Conservation (phyloP, 2,329 filamentous ascomycete genomes). For the Zymoseptoria ardabiliae region DNA sequence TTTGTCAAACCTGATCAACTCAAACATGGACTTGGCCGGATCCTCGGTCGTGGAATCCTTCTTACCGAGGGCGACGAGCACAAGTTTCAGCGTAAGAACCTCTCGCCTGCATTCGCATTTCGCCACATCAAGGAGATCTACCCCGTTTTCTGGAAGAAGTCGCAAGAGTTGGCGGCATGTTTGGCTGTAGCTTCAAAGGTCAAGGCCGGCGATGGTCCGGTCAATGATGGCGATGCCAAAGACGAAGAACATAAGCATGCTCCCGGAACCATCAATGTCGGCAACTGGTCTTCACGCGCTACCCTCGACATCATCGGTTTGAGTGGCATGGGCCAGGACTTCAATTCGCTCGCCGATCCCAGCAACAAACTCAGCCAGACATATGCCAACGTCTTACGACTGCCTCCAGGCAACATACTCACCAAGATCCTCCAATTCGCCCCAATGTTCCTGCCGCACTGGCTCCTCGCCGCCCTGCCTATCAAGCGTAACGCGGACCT, state of each 20-base stretch:
- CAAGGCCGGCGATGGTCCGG: slow-evolving; percentile 6
- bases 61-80: slow-evolving; percentile 89
- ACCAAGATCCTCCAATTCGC: slow-evolving; percentile 15
- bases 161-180: slow-evolving; percentile 34
- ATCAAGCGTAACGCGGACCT: slow-evolving; percentile 64
- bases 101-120: slow-evolving; percentile 45
- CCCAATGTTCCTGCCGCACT: slow-evolving; percentile 53
- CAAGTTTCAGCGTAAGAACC: slow-evolving; percentile 50
- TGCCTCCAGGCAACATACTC: not conserved
- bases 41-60: slow-evolving; percentile 65
- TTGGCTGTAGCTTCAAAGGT: slow-evolving; percentile 29
- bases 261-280: slow-evolving; percentile 36
- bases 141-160: slow-evolving; percentile 42
- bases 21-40: slow-evolving; percentile 50
- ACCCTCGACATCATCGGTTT: slow-evolving; percentile 54
- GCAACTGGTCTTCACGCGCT: slow-evolving; percentile 43
- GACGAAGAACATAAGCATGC: slow-evolving; percentile 19
- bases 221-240: slow-evolving; percentile 18
- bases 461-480: slow-evolving; percentile 58
- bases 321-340: slow-evolving; percentile 51
- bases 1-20: slow-evolving; percentile 42
- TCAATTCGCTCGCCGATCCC: slow-evolving; percentile 44
- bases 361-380: slow-evolving; percentile 46
- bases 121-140: slow-evolving; percentile 46
- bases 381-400: slow-evolving; percentile 43